Conservation (phyloP, 2,329 filamentous ascomycete genomes). For the Aureobasidium vineae region DNA sequence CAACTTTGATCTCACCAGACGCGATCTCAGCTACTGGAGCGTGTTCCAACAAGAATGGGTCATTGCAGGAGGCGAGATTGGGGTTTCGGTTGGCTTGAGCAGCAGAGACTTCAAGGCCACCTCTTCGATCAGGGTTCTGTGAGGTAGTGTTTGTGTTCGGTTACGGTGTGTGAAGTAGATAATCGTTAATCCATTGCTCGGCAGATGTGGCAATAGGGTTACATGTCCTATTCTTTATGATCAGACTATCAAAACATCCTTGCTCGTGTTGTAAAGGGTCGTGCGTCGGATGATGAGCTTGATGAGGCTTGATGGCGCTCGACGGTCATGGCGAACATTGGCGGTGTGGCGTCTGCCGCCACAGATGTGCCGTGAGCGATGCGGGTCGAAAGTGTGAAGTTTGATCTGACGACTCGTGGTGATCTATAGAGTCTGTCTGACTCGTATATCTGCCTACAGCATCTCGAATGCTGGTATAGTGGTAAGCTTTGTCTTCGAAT, state of each 20-base stretch:
- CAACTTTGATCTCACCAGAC: constrained; percentile 41
- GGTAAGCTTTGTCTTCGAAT: neutral
- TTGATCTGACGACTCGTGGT: neutral
- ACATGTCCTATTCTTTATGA: neutral
- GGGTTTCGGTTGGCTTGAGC: constrained; percentile 33
- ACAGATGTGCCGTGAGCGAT: neutral
- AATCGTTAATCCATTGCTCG: neutral
- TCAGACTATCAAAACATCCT: neutral
- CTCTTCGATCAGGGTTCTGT: constrained; percentile 14
- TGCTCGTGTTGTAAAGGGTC: neutral
- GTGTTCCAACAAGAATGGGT: constrained; percentile 42
- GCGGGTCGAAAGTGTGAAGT: neutral
- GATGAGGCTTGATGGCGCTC: constrained; percentile 12
- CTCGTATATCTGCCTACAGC: neutral
- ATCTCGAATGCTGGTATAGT: neutral
- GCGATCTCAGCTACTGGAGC: constrained; percentile 46
- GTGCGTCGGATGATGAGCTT: constrained; percentile 14
- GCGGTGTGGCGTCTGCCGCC: constrained; percentile 3
- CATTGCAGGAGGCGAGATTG: constrained; percentile 28
- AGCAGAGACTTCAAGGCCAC: constrained; percentile 31
- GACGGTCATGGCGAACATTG: neutral
- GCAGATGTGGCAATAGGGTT: constrained; percentile 3
- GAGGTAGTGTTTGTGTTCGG: neutral
- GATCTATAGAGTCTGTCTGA: neutral
- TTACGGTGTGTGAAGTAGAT: neutral